Evolutionary conservation across 495 filamentous ascomycete species (phyloP).

Genomic region (Parathielavia appendiculata): DNA sequence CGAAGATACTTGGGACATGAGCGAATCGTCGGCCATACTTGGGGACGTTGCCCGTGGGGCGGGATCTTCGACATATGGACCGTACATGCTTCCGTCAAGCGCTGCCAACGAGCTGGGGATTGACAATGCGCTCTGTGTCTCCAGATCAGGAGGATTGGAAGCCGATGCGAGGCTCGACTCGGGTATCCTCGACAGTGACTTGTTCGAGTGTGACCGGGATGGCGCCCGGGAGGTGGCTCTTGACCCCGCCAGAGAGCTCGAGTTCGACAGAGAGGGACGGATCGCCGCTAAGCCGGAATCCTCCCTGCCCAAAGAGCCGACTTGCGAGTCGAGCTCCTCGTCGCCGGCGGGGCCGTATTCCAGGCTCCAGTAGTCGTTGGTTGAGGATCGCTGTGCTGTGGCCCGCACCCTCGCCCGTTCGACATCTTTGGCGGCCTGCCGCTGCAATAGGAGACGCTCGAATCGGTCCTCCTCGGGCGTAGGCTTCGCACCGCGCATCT

Average conservation of each 20-base stretch:
- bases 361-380: constrained; percentile 65
- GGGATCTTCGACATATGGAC: constrained; percentile 58
- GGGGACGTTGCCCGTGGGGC: constrained; percentile 50
- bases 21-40: constrained; percentile 53
- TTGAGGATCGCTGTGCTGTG: constrained; percentile 38
- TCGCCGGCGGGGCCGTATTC: constrained; percentile 71
- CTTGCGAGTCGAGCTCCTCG: constrained; percentile 41
- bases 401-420: constrained; percentile 44
- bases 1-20: constrained; percentile 56
- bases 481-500: constrained; percentile 55
- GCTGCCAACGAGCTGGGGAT: constrained; percentile 50
- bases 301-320: constrained; percentile 34
- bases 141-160: constrained; percentile 40
- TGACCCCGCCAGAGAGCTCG: constrained; percentile 34
- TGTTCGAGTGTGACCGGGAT: constrained; percentile 42
- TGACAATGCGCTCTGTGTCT: constrained; percentile 40
- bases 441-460: constrained; percentile 51
- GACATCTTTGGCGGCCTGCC: constrained; percentile 53
- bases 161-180: constrained; percentile 38
- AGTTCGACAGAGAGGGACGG: constrained; percentile 15
- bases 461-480: constrained; percentile 61
- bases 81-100: constrained; percentile 72
- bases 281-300: constrained; percentile 16
- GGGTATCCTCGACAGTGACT: constrained; percentile 42
- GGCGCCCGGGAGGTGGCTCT: constrained; percentile 41